Conservation (phyloP, 257 asterid genomes). For the Scutellaria barbata region DNA sequence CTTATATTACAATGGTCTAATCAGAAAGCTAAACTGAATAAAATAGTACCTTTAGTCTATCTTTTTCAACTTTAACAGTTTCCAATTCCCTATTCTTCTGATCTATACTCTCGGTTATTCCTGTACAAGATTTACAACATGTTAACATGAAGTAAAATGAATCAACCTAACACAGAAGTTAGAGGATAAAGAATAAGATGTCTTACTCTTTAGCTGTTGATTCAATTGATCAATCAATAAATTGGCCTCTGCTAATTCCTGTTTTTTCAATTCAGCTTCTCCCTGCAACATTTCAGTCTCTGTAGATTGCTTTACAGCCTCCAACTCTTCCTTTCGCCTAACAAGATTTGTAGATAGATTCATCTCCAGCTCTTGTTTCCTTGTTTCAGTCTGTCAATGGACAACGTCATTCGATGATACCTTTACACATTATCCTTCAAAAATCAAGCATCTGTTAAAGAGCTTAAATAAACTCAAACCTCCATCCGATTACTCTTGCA, state of each 20-base stretch:
- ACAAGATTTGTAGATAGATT: slow-evolving; percentile 93
- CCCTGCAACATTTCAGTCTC: slow-evolving; percentile 69
- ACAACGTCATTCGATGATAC: slow-evolving; percentile 29
- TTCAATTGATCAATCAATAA: slow-evolving; percentile 61
- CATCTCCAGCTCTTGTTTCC: slow-evolving; percentile 96
- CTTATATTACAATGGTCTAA: background rate
- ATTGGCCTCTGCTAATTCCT: slow-evolving; percentile 74
- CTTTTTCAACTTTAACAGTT: slow-evolving; percentile 72
- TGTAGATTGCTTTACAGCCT: slow-evolving; percentile 73
- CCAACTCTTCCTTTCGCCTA: slow-evolving; percentile 91
- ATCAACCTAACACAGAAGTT: slow-evolving; percentile 20
- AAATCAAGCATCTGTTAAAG: slow-evolving; percentile 2
- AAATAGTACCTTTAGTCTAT: slow-evolving; percentile 66
- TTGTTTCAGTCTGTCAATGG: slow-evolving; percentile 77
- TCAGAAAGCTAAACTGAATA: slow-evolving; percentile 29
- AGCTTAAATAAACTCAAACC: slow-evolving; percentile 54
- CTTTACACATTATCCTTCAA: slow-evolving; percentile 22
- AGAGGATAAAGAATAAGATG: slow-evolving; percentile 27
- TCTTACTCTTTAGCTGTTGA: slow-evolving; percentile 75
- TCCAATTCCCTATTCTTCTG: slow-evolving; percentile 65
- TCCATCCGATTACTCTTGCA: slow-evolving; percentile 87
- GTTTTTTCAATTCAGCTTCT: slow-evolving; percentile 83
- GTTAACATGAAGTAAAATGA: slow-evolving; percentile 20
- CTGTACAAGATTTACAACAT: slow-evolving; percentile 44
- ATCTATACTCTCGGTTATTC: slow-evolving; percentile 62